Conservation (phyloP, 1,284 basidiomycete species). For the Ustilago lituana region DNA sequence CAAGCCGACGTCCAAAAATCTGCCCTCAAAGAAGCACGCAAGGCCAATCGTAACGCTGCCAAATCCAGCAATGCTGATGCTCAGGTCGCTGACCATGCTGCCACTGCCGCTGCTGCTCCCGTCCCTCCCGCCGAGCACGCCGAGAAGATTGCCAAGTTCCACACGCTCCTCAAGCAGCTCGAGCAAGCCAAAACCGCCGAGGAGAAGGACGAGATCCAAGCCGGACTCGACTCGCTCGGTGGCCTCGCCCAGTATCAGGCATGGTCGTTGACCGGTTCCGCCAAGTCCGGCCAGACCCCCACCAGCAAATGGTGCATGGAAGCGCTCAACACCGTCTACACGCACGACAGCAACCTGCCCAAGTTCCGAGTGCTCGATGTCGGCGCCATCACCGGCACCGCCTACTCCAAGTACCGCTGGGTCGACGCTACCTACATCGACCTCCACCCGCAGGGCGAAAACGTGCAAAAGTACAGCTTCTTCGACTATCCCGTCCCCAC, state of each 20-base stretch:
- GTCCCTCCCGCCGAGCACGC: constrained; percentile 47
- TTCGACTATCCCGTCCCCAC: constrained; percentile 65
- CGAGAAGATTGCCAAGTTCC: constrained; percentile 58
- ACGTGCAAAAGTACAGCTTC: constrained; percentile 67
- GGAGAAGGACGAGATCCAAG: constrained; percentile 44
- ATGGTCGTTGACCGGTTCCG: constrained; percentile 50
- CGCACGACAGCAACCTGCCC: constrained; percentile 31
- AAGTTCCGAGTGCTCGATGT: constrained; percentile 67
- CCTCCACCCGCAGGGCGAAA: constrained; percentile 66
- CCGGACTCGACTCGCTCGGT: constrained; percentile 51
- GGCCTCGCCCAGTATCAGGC: constrained; percentile 63
- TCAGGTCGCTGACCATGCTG: constrained; percentile 3
- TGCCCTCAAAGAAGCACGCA: constrained; percentile 23
- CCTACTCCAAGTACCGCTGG: constrained; percentile 66
- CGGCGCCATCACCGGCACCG: constrained; percentile 68
- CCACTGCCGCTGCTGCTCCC: constrained; percentile 6
- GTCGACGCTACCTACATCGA: constrained; percentile 68
- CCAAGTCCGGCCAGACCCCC: constrained; percentile 41
- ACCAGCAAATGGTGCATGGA: constrained; percentile 63
- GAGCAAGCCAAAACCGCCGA: constrained; percentile 48
- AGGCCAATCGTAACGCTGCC: constrained; percentile 14
- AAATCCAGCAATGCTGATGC: constrained; percentile 6
- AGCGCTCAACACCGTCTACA: constrained; percentile 41
- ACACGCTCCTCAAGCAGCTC: constrained; percentile 62
- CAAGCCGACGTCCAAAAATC: constrained; percentile 10